A percentile compares a stretch with the other conserved stretches of the same genome.
These are phyloP conservation scores for Epithele typhae DNA, from an alignment of 768 basidiomycete species.

Conservation along the genomic window DNA sequence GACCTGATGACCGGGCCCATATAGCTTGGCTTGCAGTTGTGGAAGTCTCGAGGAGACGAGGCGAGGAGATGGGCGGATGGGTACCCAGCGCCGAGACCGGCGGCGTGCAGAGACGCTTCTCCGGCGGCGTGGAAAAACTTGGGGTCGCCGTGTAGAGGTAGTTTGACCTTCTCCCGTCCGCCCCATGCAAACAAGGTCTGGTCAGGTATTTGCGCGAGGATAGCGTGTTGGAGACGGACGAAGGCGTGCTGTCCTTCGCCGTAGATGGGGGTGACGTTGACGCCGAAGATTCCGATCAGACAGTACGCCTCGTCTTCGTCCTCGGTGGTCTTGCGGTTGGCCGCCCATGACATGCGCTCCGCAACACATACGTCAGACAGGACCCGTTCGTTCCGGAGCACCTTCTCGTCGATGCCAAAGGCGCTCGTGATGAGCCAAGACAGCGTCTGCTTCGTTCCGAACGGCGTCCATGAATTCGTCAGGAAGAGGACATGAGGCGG, in stretches of 20 bases:
- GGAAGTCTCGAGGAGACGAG: too few species aligned
- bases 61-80: too few species aligned
- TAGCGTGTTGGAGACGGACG: neutral
- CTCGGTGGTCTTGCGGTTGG: neutral
- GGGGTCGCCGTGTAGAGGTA: too few species aligned
- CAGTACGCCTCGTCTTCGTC: slow-evolving; percentile 3
- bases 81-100: too few species aligned
- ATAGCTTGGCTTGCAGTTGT: too few species aligned
- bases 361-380: neutral
- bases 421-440: neutral
- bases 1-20: too few species aligned
- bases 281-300: slow-evolving; percentile 2
- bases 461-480: neutral
- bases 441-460: neutral
- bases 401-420: neutral
- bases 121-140: too few species aligned
- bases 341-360: slow-evolving; percentile 3
- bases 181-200: neutral
- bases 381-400: neutral
- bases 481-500: neutral
- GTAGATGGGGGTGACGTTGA: neutral
- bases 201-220: neutral
- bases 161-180: too few species aligned
- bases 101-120: too few species aligned
- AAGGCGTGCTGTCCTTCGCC: slow-evolving; percentile 1